Base-by-base conservation (phyloP, 768 basidiomycete genomes). In the Tylopilus rubrobrunneus region DNA sequence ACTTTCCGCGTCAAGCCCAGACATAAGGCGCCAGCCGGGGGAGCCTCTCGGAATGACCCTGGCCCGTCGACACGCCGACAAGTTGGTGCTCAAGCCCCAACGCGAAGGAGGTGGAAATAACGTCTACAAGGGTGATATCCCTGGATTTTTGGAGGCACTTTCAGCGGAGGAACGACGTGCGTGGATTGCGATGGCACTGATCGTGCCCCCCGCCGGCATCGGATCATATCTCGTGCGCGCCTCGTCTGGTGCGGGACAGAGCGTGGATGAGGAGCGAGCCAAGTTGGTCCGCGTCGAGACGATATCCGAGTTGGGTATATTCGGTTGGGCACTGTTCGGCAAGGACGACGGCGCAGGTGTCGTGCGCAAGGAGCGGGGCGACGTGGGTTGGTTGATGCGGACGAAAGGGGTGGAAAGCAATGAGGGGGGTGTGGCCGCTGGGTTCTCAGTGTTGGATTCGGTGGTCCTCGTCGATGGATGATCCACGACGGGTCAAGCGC, bases 101-200 rank as follows among this genome's bases (percentile, higher is more conserved):
- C 80, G 95, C n/a, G 96, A 99, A 74, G 96, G 96, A 2, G 96
- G 96, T 1, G 96, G 96, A 8, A 97, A 98, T 63, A 99, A 99
- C 62, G 80, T 98, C 25, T 98, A 98, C 72, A 88, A 89, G 55
- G 74, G 74, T 3, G 83, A 85, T 45, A 96, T 98, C 46, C 90
- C 89, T 0, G 58, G 74, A 0, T 93, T 92, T 70, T 74, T 99
- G 3, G 82, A 85, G 14, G 63, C 63, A 7, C 74, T 98, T 3
- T 79, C 80, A 0, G 68, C 62, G 2, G 64, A 74, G 49, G 89
- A 90, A 63, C 79, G 86, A 8, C 78, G 83, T 57, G 93, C 89
- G 2, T 99, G 96, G 90, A 93, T 98, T 50, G 89, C 95, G 31
- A 98, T 98, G 96, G 86, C 88, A 56, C 74, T 98, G 61, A 99